Base-by-base conservation (phyloP, 345 rosid genomes). In the Nephelium lappaceum region DNA sequence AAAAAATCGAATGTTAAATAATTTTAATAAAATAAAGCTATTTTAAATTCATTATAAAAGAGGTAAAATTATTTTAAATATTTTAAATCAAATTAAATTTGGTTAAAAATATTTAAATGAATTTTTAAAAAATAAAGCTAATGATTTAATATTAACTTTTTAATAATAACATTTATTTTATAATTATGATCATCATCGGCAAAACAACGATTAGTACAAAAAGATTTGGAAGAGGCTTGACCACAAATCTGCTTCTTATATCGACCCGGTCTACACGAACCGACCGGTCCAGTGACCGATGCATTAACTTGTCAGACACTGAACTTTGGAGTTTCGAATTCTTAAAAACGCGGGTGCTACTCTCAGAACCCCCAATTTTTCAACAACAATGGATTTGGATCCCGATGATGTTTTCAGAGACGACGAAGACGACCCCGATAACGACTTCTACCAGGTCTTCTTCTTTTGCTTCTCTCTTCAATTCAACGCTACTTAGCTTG, bases 331-430 rank as follows among this genome's bases (percentile, higher is more conserved):
- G 58, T 62, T 62, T 74, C 77, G 69, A 74, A 74, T 47, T 36
- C 43, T 25, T 64, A 27, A 75, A 49, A 25, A 47, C 45, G 62
- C 69, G 71, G 71, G 71, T n/a, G 45, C 10, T n/a, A 11, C 21
- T 60, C 18, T 11, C 57, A 14, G 8, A 69, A 69, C 47, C 60
- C 41, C 64, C n/a, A 6, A 10, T 38, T 57, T 45, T 64, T 24
- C 51, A 7, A 31, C 36, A 31, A 47, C 55, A 57, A 89, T 92
- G 96, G 94, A 89, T 70, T 77, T 96, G 77, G 99, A 91, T 86
- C 97, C 97, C 15, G 97, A 91, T 51, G 98, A 93, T 64, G 90
- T 96, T 77, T 96, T 96, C 89, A 89, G 88, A 81, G 98, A 96
- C 78, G 93, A 93, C 24, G 98, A 93, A 15, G 97, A 90, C 69